Evolutionary conservation across 805 yeast genomes (phyloP), one percentile per base, ranked within the genome.

Genomic region (Cephaloascus fragrans): DNA sequence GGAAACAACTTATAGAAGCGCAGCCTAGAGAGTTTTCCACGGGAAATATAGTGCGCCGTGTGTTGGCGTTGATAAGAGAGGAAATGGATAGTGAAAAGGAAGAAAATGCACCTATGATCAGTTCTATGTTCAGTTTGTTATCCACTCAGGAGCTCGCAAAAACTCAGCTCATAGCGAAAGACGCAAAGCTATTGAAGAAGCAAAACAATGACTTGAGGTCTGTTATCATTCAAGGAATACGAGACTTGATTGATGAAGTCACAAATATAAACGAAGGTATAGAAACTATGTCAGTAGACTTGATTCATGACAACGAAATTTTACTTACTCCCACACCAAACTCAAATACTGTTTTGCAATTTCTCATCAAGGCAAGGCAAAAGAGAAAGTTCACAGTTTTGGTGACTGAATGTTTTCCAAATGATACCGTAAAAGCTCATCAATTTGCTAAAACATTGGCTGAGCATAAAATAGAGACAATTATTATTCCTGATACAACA

Each of bases 291-390:
- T 83, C 96, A 15, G 83, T 82, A 29, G 99, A 93, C 54, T 71
- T 93, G 65, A 87, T 93, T 54, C 97, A 90, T 59, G 97, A 93
- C 51, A 83, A 88, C 53, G 93, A 84, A 57, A 73, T 84, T 18
- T 59, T 84, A 34, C 65, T 87, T 39, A 86, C 97, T 0, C 96
- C 97, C n/a, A 88, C 97, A 0, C 97, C 97, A 4, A 86, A 80
- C 33, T 86, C 96, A 1, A 76, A 77, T 44, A 90, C 97, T 0
- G 96, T 93, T 9, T 64, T 87, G 41, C 87, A 87, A 49, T 93
- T 93, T 50, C 65, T 93, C 43, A 67, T 87, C 41, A 81, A 84
- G 52, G 96, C 97, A 3, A 77, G 94, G 43, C 74, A 81, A 45
- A 89, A 90, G 63, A 79, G 97, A 67, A 83, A 78, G 52, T 90